These are phyloP conservation scores for Penicillium occitanis DNA, from an alignment of 2,329 filamentous ascomycete genomes.

Conservation along the genomic window DNA sequence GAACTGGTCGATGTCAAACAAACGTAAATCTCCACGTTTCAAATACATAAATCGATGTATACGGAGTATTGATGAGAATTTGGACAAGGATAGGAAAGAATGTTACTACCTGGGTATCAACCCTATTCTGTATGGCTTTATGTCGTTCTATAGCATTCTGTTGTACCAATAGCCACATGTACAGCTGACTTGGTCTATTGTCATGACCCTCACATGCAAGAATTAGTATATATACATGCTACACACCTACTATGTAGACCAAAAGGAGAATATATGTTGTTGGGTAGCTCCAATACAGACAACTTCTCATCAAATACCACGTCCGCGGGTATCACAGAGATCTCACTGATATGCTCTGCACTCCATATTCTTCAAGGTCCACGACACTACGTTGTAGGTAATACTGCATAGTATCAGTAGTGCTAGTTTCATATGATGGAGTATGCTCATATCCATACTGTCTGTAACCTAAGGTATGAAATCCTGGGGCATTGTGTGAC, in stretches of 20 bases:
- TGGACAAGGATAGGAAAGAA: too few species aligned
- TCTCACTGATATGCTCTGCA: not conserved
- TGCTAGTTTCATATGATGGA: not conserved
- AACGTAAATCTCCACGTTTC: not conserved
- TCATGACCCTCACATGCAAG: not conserved
- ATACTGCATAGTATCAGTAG: not conserved
- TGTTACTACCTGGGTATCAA: not conserved
- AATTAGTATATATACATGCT: not conserved
- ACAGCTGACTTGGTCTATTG: not conserved
- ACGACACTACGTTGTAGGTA: not conserved
- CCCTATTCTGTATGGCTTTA: not conserved
- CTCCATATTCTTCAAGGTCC: not conserved
- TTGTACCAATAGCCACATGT: not conserved
- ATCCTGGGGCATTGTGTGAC: not conserved
- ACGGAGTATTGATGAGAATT: not conserved
- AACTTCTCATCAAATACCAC: not conserved
- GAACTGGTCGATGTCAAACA: not conserved
- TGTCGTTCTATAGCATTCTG: not conserved
- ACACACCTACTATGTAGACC: not conserved
- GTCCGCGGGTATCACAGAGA: not conserved
- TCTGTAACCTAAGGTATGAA: not conserved
- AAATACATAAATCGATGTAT: not conserved
- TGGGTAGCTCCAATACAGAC: not conserved
- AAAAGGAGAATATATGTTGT: not conserved
- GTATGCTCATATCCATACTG: not conserved